Conservation (phyloP, 805 yeast genomes). For the Ogataea corticis region DNA sequence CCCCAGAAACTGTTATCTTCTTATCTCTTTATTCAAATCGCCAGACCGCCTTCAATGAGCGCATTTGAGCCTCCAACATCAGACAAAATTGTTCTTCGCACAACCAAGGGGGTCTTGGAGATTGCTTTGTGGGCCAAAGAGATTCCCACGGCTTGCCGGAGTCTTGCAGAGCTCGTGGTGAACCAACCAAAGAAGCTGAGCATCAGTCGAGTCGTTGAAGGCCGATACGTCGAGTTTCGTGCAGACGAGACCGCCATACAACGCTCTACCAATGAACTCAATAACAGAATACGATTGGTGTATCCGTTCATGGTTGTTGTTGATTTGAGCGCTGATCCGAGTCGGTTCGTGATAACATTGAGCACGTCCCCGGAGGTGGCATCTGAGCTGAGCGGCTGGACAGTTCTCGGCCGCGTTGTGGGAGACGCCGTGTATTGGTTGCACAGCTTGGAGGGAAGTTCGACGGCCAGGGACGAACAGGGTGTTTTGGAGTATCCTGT, state of each 20-base stretch:
- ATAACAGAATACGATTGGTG: slow-evolving; percentile 11
- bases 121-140: slow-evolving; percentile 14
- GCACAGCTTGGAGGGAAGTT: slow-evolving; percentile 8
- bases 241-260: background rate
- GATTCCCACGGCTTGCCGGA: slow-evolving; percentile 9
- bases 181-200: slow-evolving; percentile 6
- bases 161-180: slow-evolving; percentile 6
- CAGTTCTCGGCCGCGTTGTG: slow-evolving; percentile 14
- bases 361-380: slow-evolving; percentile 6
- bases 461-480: slow-evolving; percentile 5
- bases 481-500: slow-evolving; percentile 16
- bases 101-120: slow-evolving; percentile 11
- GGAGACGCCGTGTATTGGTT: slow-evolving; percentile 20
- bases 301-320: slow-evolving; percentile 16
- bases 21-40: background rate
- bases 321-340: slow-evolving; percentile 4
- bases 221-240: slow-evolving; percentile 7
- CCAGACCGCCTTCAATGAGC: slow-evolving; percentile 6
- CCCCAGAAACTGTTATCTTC: background rate
- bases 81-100: background rate
- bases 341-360: slow-evolving; percentile 13
- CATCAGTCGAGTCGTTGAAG: slow-evolving; percentile 8
- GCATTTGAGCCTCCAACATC: slow-evolving; percentile 8
- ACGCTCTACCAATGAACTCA: slow-evolving; percentile 7
- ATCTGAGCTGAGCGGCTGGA: slow-evolving; percentile 17